Conservation (phyloP, 1,139 yeast species). For the Yamadazyma dushanensis region DNA sequence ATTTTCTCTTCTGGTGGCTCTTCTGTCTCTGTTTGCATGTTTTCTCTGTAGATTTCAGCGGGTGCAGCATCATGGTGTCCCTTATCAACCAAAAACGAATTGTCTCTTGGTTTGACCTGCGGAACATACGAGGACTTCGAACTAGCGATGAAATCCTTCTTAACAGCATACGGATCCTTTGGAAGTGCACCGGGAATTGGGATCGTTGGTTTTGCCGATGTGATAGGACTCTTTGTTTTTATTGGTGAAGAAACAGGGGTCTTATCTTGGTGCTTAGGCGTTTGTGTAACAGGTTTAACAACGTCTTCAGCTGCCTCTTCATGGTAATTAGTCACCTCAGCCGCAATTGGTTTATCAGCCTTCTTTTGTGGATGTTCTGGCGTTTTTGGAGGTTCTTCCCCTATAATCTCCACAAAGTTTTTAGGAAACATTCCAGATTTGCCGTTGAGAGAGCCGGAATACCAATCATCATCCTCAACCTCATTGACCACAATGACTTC, state of each 20-base stretch:
- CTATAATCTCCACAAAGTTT: conserved; percentile 56
- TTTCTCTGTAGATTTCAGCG: conserved; percentile 19
- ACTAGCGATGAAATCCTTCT: conserved; percentile 44
- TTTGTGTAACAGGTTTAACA: too few relatives aligned
- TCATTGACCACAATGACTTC: conserved; percentile 72
- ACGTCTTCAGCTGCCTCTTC: too few relatives aligned
- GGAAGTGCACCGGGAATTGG: conserved; percentile 7
- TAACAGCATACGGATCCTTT: conserved; percentile 43
- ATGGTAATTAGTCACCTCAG: not conserved
- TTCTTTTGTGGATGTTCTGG: not conserved
- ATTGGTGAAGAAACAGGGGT: not conserved
- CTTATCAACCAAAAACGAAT: conserved; percentile 29
- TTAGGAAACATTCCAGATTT: conserved; percentile 83
- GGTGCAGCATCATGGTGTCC: conserved; percentile 26
- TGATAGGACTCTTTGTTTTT: not conserved
- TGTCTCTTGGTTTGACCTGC: conserved; percentile 44
- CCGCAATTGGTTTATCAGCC: not conserved
- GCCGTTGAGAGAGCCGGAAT: conserved; percentile 62
- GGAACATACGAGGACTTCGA: conserved; percentile 48
- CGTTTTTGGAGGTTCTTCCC: too few relatives aligned
- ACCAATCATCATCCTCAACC: conserved; percentile 92
- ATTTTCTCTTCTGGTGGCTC: conserved; percentile 41
- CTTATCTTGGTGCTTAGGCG: too few relatives aligned
- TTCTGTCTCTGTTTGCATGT: conserved; percentile 37
- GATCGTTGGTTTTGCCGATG: not conserved